Evolutionary conservation across 164 flowering plant genomes (phyloP).

Genomic region (Annona cherimola): DNA sequence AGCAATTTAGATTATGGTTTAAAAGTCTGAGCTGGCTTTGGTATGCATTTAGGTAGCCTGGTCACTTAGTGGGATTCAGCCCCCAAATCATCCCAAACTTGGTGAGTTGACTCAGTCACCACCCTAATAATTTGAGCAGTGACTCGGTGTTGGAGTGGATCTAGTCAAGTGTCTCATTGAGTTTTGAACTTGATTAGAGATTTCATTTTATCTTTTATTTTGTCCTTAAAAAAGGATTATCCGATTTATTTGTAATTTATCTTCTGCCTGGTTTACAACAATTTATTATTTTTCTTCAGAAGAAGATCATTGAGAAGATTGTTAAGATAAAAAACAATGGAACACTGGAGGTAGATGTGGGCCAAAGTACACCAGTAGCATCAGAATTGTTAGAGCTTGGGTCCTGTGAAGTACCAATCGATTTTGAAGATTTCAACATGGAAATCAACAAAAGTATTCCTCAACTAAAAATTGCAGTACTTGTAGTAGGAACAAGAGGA

Average conservation of each 20-base stretch:
- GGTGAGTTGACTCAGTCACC: too few species aligned
- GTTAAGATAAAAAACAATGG: constrained; percentile 85
- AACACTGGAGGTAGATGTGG: constrained; percentile 76
- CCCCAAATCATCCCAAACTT: too few species aligned
- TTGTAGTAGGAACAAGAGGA: constrained; percentile 95
- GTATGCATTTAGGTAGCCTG: too few species aligned
- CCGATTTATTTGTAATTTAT: background rate
- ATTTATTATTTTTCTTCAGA: constrained; percentile 31
- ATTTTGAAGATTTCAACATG: constrained; percentile 22
- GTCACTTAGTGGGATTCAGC: too few species aligned
- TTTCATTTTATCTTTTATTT: background rate
- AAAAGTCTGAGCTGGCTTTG: too few species aligned
- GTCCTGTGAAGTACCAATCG: constrained; percentile 27
- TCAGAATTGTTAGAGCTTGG: constrained; percentile 71
- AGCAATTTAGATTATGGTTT: background rate
- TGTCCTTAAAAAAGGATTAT: background rate
- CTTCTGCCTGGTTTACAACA: background rate
- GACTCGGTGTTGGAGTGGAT: too few species aligned
- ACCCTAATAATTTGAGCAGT: too few species aligned
- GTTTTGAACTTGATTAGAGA: too few species aligned
- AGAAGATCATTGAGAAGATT: constrained; percentile 57
- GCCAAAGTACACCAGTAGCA: constrained; percentile 52
- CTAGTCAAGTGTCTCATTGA: too few species aligned
- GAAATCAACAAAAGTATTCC: constrained; percentile 52
- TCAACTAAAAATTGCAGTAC: constrained; percentile 69